Conservation (phyloP, 768 basidiomycete species). For the Dacryopinax primogenitus region DNA sequence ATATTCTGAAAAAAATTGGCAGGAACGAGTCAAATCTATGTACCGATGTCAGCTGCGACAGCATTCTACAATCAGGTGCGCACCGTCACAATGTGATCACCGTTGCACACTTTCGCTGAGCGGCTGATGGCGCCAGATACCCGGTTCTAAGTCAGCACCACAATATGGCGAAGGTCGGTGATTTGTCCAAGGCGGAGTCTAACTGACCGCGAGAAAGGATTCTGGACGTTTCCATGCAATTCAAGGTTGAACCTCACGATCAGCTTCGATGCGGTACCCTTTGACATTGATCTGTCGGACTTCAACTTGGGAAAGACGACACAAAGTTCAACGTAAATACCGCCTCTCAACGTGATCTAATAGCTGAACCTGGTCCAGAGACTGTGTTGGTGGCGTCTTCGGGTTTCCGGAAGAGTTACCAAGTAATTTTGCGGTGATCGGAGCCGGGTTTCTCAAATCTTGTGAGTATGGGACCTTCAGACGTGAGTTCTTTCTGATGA, state of each 20-base stretch:
- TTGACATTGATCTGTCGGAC: conserved; percentile 36
- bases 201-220: conserved; percentile 28
- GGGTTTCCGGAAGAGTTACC: conserved; percentile 37
- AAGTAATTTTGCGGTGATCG: conserved; percentile 45
- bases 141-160: conserved; percentile 32
- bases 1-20: conserved; percentile 22
- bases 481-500: conserved; percentile 11
- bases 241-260: conserved; percentile 30
- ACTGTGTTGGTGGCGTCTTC: conserved; percentile 46
- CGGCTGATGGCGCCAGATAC: conserved; percentile 44
- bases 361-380: conserved; percentile 24
- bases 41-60: conserved; percentile 34
- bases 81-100: neutral
- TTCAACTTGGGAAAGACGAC: conserved; percentile 41
- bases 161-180: conserved; percentile 28
- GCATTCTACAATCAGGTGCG: conserved; percentile 33
- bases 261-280: conserved; percentile 33
- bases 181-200: neutral
- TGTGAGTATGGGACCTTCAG: conserved; percentile 32
- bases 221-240: conserved; percentile 45
- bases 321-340: conserved; percentile 26
- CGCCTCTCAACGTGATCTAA: neutral
- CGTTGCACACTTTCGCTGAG: conserved; percentile 5
- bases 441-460: conserved; percentile 53
- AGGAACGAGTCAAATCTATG: conserved; percentile 52